These are phyloP conservation scores for Claviceps purpurea DNA, from an alignment of 2,329 filamentous ascomycete genomes.

Conservation along the genomic window DNA sequence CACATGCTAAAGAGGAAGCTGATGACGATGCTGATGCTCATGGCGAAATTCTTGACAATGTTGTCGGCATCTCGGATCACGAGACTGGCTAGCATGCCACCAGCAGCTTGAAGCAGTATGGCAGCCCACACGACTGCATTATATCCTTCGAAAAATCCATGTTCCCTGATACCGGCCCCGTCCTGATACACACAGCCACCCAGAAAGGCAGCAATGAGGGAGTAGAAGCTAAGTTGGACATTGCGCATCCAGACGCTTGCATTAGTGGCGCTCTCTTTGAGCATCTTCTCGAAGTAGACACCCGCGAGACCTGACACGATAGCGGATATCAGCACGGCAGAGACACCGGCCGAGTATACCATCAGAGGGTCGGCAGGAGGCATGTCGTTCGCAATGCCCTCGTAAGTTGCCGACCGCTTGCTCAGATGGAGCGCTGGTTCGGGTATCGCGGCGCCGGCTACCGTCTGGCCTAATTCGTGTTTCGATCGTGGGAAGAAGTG, in stretches of 20 bases:
- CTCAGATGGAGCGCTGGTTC: slow-evolving; percentile 17
- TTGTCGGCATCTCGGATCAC: slow-evolving; percentile 39
- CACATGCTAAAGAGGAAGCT: slow-evolving; percentile 75
- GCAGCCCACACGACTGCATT: slow-evolving; percentile 84
- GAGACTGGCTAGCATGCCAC: slow-evolving; percentile 58
- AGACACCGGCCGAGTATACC: slow-evolving; percentile 67
- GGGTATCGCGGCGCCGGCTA: slow-evolving; percentile 10
- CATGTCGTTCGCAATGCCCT: slow-evolving; percentile 62
- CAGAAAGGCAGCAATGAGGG: slow-evolving; percentile 76
- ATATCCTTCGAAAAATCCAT: slow-evolving; percentile 91
- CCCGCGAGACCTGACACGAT: slow-evolving; percentile 73
- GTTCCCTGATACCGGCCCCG: slow-evolving; percentile 65
- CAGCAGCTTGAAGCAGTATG: slow-evolving; percentile 67
- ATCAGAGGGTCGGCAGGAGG: slow-evolving; percentile 38
- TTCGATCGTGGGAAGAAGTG: slow-evolving; percentile 67
- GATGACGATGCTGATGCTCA: slow-evolving; percentile 79
- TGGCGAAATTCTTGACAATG: slow-evolving; percentile 87
- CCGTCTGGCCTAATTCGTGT: slow-evolving; percentile 55
- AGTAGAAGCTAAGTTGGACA: slow-evolving; percentile 89
- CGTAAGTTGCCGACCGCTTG: slow-evolving; percentile 74
- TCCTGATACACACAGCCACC: slow-evolving; percentile 80
- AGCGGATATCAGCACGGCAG: slow-evolving; percentile 66
- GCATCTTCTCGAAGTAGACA: slow-evolving; percentile 79
- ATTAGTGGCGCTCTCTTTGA: slow-evolving; percentile 67
- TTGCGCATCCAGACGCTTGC: slow-evolving; percentile 89